Percentiles rank a stretch among this genome's conserved stretches.
These are phyloP conservation scores for Euphrasia arctica DNA, from an alignment of 305 asterid genomes.

Conservation along the genomic window DNA sequence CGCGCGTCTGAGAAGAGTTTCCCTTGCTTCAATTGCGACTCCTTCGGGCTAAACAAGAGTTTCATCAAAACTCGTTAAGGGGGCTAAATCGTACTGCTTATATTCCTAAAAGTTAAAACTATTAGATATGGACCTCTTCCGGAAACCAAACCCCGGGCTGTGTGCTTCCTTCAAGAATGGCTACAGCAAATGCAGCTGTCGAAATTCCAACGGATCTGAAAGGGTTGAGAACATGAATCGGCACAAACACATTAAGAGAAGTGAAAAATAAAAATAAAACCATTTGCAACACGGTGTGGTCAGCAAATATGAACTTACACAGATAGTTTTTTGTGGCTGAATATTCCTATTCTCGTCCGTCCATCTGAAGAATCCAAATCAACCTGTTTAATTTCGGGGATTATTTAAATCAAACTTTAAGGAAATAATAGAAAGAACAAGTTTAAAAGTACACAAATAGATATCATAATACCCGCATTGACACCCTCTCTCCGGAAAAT, in stretches of 20 bases:
- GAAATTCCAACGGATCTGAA: slow-evolving; percentile 74
- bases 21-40: slow-evolving; percentile 82
- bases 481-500: slow-evolving; percentile 67
- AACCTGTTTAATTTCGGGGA: slow-evolving; percentile 42
- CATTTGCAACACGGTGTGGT: not conserved
- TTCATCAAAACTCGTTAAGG: slow-evolving; percentile 3
- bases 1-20: slow-evolving; percentile 71
- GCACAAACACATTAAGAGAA: not conserved
- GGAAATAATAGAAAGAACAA: not conserved
- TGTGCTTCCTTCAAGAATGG: slow-evolving; percentile 83
- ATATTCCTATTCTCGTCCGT: slow-evolving; percentile 61
- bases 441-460: not conserved
- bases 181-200: slow-evolving; percentile 67
- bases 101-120: slow-evolving; percentile 9
- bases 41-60: slow-evolving; percentile 69
- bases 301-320: slow-evolving; percentile 34
- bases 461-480: slow-evolving; percentile 64
- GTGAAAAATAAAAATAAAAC: not conserved
- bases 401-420: slow-evolving; percentile 4
- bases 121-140: slow-evolving; percentile 55
- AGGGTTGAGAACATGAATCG: slow-evolving; percentile 14
- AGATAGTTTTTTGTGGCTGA: slow-evolving; percentile 74
- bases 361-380: slow-evolving; percentile 79
- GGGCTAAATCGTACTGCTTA: slow-evolving; percentile 3
- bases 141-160: slow-evolving; percentile 90